phyloP scores from a whole-genome alignment of 495 filamentous ascomycete species.

The Cenococcum geophilum region DNA sequence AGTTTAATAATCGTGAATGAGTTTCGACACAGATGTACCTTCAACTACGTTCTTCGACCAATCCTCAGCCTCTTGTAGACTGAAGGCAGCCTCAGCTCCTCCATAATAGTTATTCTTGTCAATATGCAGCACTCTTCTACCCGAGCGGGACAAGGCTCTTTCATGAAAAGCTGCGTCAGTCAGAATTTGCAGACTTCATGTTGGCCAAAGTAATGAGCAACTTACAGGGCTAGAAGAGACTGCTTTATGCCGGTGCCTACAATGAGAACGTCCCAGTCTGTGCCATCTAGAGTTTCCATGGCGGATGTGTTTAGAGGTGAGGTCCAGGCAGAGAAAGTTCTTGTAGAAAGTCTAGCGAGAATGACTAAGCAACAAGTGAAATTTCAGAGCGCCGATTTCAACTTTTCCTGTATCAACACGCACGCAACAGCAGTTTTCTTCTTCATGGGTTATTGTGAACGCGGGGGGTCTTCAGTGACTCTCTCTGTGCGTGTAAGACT shows the following conservation, averaged over 20 bases:
- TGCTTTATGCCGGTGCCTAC: conserved; percentile 83
- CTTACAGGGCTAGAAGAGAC: conserved; percentile 90
- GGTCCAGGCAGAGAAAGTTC: conserved; percentile 9
- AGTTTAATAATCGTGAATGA: neutral
- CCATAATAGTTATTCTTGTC: conserved; percentile 88
- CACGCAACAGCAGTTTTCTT: conserved; percentile 26
- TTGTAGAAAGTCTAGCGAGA: conserved; percentile 8
- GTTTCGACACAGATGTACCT: conserved; percentile 35
- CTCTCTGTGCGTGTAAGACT: conserved; percentile 63
- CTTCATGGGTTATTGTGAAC: conserved; percentile 40
- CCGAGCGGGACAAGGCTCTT: conserved; percentile 88
- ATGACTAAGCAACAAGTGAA: conserved; percentile 22
- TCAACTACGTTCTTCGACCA: conserved; percentile 57
- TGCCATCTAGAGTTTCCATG: conserved; percentile 78
- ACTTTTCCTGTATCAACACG: conserved; percentile 19
- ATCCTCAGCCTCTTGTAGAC: conserved; percentile 68
- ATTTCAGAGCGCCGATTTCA: neutral
- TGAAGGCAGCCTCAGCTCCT: conserved; percentile 77
- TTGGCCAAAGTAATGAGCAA: conserved; percentile 23
- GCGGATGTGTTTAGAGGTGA: conserved; percentile 31
- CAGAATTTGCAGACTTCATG: conserved; percentile 43
- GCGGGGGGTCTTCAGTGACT: conserved; percentile 63
- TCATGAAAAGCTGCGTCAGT: conserved; percentile 55
- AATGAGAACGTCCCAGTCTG: conserved; percentile 86
- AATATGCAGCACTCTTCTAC: conserved; percentile 85